Evolutionary conservation across 768 basidiomycete species (phyloP), one percentile per base, ranked within the genome.

Genomic region (Steccherinum ochraceum): DNA sequence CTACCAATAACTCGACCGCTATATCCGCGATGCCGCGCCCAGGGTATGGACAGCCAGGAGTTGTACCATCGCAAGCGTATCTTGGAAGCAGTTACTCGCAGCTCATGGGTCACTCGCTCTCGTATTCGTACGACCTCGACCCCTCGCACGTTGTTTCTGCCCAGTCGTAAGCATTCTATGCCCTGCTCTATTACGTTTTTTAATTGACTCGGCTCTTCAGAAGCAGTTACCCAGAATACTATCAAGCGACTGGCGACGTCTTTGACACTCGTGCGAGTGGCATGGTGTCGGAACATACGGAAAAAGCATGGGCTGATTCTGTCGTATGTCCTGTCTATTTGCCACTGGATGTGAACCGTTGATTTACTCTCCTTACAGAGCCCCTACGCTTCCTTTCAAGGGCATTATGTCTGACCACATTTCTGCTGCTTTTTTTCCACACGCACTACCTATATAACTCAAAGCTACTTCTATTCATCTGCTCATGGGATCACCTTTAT

Each of bases 201-300:
- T 7, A 7, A 16, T 35, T 35, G 7, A 35, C 30, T 7, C 30
- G 30, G 30, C 7, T 35, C 30, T 35, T 35, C 30, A 35, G 30
- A 16, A 35, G 7, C 7, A 35, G 16, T 27, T 56, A 49, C 35
- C 5, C 55, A 50, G 51, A 25, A 41, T 51, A 52, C 41, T 56
- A 56, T 48, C 39, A 25, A 20, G 44, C 49, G 24, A 48, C 51
- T 51, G 52, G 52, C 51, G 13, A 19, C 25, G 40, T 19, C 19
- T 52, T 52, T 49, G 49, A 43, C 48, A 21, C 51, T 45, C 40
- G 51, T 45, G 51, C 35, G 21, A 41, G 12, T 21, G 43, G 42
- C 48, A 20, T 52, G 39, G 40, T 49, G 35, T 51, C 55, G 24
- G 52, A 56, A 43, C 35, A 30, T 46, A 52, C 55, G 13, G 49